A percentile compares a stretch with the other conserved stretches of the same genome.
phyloP scores from a whole-genome alignment of 176 grass and related monocot species.

The Zea mays region DNA sequence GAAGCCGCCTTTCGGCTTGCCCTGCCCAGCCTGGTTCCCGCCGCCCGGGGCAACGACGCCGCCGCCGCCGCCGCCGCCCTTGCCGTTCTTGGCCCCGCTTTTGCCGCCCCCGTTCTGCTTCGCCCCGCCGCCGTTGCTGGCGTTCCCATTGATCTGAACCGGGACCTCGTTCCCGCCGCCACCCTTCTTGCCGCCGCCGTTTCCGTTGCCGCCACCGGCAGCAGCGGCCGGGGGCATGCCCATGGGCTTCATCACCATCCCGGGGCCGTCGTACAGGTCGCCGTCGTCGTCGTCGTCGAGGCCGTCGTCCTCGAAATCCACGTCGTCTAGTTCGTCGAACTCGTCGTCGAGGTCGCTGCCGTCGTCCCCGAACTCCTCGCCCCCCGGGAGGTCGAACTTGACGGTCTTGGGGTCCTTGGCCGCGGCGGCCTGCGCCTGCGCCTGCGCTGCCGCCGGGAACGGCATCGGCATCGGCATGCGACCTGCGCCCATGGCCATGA shows the following conservation, averaged over 20 bases:
- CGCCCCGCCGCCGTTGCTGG: too few species aligned
- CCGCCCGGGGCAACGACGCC: neutral
- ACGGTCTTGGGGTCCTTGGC: conserved; percentile 57
- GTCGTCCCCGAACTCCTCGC: conserved; percentile 32
- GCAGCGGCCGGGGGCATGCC: neutral
- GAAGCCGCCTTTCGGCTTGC: conserved; percentile 21
- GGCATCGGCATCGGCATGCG: conserved; percentile 41
- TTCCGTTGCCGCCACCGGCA: too few species aligned
- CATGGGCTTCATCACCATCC: conserved; percentile 53
- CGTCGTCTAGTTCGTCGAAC: conserved; percentile 47
- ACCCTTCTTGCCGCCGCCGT: too few species aligned
- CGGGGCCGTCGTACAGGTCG: conserved; percentile 43
- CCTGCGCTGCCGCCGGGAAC: conserved; percentile 7
- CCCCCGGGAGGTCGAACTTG: conserved; percentile 57
- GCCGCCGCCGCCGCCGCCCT: neutral
- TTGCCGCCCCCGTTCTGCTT: too few species aligned
- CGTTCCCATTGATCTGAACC: too few species aligned
- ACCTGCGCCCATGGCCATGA: conserved; percentile 47
- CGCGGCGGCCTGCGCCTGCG: neutral
- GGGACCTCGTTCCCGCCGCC: too few species aligned
- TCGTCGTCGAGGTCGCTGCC: conserved; percentile 57
- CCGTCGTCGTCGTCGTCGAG: conserved; percentile 38
- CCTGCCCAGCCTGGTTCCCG: conserved; percentile 19
- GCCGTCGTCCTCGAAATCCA: conserved; percentile 53
- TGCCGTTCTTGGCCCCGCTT: neutral